Evolutionary conservation across 208 protist genomes (phyloP).

Genomic region (Acanthamoeba healyi): DNA sequence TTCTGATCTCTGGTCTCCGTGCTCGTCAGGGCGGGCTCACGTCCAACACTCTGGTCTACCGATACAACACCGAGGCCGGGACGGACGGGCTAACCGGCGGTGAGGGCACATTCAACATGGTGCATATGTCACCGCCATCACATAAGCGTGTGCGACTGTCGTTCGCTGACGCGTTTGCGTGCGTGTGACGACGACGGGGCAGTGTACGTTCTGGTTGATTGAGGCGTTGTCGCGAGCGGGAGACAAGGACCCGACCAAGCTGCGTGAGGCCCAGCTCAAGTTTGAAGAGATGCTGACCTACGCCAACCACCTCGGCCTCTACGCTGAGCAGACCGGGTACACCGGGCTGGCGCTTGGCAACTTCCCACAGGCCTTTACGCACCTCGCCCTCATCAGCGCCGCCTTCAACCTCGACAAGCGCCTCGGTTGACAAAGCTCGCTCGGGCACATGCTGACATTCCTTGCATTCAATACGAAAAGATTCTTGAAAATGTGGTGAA

Average conservation of each 20-base stretch:
- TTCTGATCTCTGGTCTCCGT: background rate
- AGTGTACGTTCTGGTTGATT: constrained; percentile 86
- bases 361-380: constrained; percentile 88
- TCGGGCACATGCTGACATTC: too few species aligned
- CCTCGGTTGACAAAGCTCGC: constrained; percentile 4
- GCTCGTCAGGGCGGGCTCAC: constrained; percentile 80
- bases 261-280: constrained; percentile 82
- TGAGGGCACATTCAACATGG: constrained; percentile 88
- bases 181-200: too few species aligned
- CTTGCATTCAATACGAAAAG: too few species aligned
- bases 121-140: too few species aligned
- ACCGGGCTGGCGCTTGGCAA: constrained; percentile 79
- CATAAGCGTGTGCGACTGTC: too few species aligned
- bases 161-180: too few species aligned
- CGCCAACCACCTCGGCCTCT: constrained; percentile 85
- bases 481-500: background rate
- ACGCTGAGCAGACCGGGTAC: constrained; percentile 76
- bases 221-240: constrained; percentile 80
- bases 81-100: constrained; percentile 78
- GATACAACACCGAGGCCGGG: constrained; percentile 56
- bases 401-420: constrained; percentile 85
- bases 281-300: constrained; percentile 89
- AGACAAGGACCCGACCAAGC: constrained; percentile 40
- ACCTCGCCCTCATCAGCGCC: constrained; percentile 82
- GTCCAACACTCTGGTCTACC: constrained; percentile 81